These are phyloP conservation scores for Ceratocystis cacaofunesta DNA, from an alignment of 2,329 filamentous ascomycete genomes.

Conservation along the genomic window DNA sequence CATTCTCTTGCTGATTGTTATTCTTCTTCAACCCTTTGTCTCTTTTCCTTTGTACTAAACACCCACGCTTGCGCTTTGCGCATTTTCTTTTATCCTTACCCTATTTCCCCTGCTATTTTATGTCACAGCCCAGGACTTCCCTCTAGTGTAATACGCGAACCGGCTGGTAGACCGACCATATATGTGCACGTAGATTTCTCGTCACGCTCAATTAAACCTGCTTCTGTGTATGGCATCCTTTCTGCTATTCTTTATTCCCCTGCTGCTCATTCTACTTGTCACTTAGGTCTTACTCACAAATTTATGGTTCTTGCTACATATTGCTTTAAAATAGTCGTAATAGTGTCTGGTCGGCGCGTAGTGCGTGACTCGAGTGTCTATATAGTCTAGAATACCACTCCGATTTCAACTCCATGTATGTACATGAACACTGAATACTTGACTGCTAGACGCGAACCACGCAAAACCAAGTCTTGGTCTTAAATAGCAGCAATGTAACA, in stretches of 20 bases:
- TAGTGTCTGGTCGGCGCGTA: not conserved
- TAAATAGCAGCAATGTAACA: no score
- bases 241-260: not conserved
- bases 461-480: no score
- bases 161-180: not conserved
- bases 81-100: not conserved
- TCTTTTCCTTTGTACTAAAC: not conserved
- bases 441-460: no score
- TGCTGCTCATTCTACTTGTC: not conserved
- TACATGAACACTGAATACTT: no score
- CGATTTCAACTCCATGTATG: no score
- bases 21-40: not conserved
- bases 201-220: not conserved
- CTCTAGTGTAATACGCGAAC: not conserved
- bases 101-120: not conserved
- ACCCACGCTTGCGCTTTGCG: not conserved
- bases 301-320: not conserved
- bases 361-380: not conserved
- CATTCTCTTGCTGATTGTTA: not conserved
- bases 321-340: slow-evolving; percentile 9
- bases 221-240: not conserved
- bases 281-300: not conserved
- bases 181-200: not conserved
- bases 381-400: no score
- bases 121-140: not conserved